phyloP scores from a whole-genome alignment of 73 alveolate species.

The Paramecium tetraurelia region DNA sequence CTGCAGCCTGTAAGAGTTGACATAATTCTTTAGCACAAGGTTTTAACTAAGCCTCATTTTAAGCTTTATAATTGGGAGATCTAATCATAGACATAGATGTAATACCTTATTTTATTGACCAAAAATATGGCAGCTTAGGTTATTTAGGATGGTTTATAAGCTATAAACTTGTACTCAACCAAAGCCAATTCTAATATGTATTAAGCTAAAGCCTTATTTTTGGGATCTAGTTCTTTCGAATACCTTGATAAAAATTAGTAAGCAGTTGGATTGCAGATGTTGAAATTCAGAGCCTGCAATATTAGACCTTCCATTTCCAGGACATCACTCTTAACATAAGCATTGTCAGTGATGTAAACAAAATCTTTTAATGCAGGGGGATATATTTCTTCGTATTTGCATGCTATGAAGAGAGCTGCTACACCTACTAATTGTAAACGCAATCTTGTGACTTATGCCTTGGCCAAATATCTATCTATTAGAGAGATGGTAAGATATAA shows the following conservation, averaged over 20 bases:
- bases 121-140: neutral
- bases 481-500: conserved; percentile 71
- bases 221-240: neutral
- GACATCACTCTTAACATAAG: conserved; percentile 77
- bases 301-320: conserved; percentile 44
- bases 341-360: conserved; percentile 76
- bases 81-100: neutral
- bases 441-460: conserved; percentile 45
- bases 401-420: conserved; percentile 81
- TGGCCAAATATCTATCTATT: conserved; percentile 74
- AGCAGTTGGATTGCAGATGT: neutral
- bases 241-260: neutral
- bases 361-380: conserved; percentile 85
- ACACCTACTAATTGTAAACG: conserved; percentile 82
- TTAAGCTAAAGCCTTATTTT: neutral
- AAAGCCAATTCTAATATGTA: neutral
- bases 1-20: neutral
- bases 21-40: conserved; percentile 58
- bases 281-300: neutral
- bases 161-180: neutral
- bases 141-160: neutral
- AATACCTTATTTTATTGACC: conserved; percentile 20
- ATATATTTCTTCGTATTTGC: conserved; percentile 86
- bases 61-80: conserved; percentile 40
- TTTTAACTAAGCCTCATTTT: neutral